These are phyloP conservation scores for Talaromyces borbonicus DNA, from an alignment of 495 filamentous ascomycete species.

Conservation along the genomic window DNA sequence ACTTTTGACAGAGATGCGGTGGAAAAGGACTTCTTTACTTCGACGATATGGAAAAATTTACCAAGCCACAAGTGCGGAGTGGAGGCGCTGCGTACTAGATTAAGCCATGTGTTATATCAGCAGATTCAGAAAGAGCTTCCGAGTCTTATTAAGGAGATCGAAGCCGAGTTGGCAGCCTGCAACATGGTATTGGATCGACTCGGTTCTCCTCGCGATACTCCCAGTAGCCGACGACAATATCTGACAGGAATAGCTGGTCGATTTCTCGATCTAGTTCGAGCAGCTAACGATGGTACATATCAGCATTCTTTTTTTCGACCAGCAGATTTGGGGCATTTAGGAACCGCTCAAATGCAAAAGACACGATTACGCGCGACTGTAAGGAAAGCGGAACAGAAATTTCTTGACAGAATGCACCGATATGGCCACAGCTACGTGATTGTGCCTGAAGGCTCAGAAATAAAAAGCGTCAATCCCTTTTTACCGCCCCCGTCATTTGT, in stretches of 20 bases:
- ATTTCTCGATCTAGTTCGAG: conserved; percentile 40
- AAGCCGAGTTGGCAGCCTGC: conserved; percentile 25
- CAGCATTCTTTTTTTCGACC: conserved; percentile 43
- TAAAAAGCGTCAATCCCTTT: too few species aligned
- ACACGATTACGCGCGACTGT: conserved; percentile 52
- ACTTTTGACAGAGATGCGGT: conserved; percentile 24
- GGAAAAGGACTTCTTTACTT: conserved; percentile 33
- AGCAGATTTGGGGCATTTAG: conserved; percentile 18
- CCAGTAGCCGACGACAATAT: conserved; percentile 41
- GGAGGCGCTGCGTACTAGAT: conserved; percentile 31
- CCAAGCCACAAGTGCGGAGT: conserved; percentile 35
- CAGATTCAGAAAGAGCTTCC: conserved; percentile 52
- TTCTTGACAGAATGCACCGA: conserved; percentile 39
- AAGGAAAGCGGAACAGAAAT: conserved; percentile 42
- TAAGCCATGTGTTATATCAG: conserved; percentile 46
- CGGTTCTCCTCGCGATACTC: conserved; percentile 36
- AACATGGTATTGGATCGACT: conserved; percentile 30
- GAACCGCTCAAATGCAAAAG: conserved; percentile 10
- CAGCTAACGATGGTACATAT: conserved; percentile 47
- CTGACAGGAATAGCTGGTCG: conserved; percentile 41
- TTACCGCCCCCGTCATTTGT: too few species aligned
- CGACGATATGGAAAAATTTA: conserved; percentile 38
- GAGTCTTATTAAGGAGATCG: conserved; percentile 47
- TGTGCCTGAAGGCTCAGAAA: too few species aligned
- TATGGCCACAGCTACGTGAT: conserved; percentile 33